Conservation (phyloP, 31 red algal species). For the Asparagopsis taxiformis region DNA sequence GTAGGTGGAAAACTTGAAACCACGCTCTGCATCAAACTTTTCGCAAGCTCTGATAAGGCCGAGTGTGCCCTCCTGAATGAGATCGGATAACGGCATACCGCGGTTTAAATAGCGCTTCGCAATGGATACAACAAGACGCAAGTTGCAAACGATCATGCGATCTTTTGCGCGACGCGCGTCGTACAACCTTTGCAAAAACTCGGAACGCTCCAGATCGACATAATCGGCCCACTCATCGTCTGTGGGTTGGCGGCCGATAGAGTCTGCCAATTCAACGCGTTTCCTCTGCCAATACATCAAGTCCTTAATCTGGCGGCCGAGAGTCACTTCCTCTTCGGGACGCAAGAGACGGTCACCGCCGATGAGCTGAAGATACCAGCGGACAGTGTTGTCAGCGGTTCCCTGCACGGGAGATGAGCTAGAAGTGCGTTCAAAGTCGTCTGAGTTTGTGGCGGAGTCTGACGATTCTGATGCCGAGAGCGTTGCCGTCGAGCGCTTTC, state of each 20-base stretch:
- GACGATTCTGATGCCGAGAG: background rate
- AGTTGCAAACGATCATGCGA: constrained; percentile 82
- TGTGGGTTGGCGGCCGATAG: constrained; percentile 51
- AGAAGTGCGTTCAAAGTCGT: background rate
- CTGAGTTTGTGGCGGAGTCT: background rate
- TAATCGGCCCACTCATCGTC: constrained; percentile 72
- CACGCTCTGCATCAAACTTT: constrained; percentile 80
- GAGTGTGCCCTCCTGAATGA: constrained; percentile 96
- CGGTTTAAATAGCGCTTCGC: constrained; percentile 76
- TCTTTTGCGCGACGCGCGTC: constrained; percentile 59
- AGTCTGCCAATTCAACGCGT: constrained; percentile 43
- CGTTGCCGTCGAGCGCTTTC: background rate
- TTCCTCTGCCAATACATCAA: constrained; percentile 74
- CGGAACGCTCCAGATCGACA: constrained; percentile 31
- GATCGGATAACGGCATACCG: constrained; percentile 80
- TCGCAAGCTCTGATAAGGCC: constrained; percentile 90
- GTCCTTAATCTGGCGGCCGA: constrained; percentile 49
- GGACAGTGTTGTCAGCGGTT: constrained; percentile 50
- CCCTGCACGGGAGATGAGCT: background rate
- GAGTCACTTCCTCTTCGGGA: constrained; percentile 68
- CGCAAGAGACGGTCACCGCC: constrained; percentile 45
- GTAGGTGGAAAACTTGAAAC: constrained; percentile 95
- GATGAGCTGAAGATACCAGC: constrained; percentile 84
- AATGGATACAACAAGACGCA: constrained; percentile 93
- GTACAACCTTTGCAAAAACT: constrained; percentile 30